Evolutionary conservation across 2,329 filamentous ascomycete species (phyloP), one percentile per base, ranked within the genome.

Genomic region (Ophiocordyceps polyrhachis-furcata): DNA sequence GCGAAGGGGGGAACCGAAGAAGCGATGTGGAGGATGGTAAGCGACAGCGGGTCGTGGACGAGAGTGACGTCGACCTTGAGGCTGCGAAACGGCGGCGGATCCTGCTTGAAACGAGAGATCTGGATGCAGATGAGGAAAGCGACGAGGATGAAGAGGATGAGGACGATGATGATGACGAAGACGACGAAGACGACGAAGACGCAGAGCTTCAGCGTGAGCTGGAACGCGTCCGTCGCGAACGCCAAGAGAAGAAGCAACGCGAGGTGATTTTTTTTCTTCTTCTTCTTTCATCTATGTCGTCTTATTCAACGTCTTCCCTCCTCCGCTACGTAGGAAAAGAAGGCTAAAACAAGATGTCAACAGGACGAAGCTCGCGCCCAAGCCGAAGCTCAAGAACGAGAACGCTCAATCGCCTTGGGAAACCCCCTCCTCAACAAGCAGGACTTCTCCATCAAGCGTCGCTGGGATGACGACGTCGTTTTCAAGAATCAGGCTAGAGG

Each of bases 401-500:
- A 94, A 62, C 74, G 79, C 51, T 84, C 95, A 55, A 93, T 96
- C 55, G 89, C 91, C 32, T 68, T 83, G 40, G 91, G 91, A 7
- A 98, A 98, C 60, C 91, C 91, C 37, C 66, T 98, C 44, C 73
- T 98, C 46, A 95, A 96, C 43, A 83, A 84, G 59, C 65, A 74
- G 19, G 87, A 94, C 53, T 96, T 93, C 60, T 87, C 81, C 47
- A 80, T 95, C 56, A 95, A 94, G 71, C 70, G 85, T 52, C 69
- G 88, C 53, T 98, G 91, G 91, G 91, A 98, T 54, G 91, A 98
- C 55, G 91, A 98, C 59, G 91, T 98, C 13, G 88, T 98, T 3
- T 98, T 98, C 67, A 96, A 94, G 69, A 98, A 98, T 62, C 91
- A 98, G 66, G 91, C 89, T 31, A 75, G 91, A 47, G 91, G 89